Evolutionary conservation across 2,329 filamentous ascomycete genomes (phyloP), one percentile per base, ranked within the genome.

Genomic region (Plectosphaerella plurivora): DNA sequence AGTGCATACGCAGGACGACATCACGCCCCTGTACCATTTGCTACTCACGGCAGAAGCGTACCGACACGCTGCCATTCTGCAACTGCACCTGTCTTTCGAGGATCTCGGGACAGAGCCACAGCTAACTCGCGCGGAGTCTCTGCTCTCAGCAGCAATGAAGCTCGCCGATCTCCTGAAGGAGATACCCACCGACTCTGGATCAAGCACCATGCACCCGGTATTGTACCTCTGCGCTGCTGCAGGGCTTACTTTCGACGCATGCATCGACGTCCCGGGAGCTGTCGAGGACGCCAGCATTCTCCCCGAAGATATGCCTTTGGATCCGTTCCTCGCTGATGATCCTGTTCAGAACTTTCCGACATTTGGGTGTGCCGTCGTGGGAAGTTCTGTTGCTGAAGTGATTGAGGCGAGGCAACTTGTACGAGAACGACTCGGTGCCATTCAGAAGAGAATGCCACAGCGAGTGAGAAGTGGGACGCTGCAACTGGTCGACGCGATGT

Each of bases 341-440:
- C 16, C 18, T 22, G 1, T 15, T 25, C 14, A 12, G 9, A 18
- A 24, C 14, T 20, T 22, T 14, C 22, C 20, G 42, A 20, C 9
- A 8, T 22, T 8, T 24, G 5, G 18, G 42, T 10, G 7, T 22
- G 11, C 3, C 51, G 41, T 20, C 51, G 50, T 24, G 49, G 56
- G 1, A 57, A 53, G 1, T 51, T 44, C 22, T 14, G 44, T 15
- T 33, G 44, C 9, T 55, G 49, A 3, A 54, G 25, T 18, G 12
- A 52, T 48, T n/a, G 11, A 22, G 10, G 45, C 25, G 5, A 47
- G 45, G 18, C 15, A 47, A 8, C 28, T 47, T 24, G 25, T 47
- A 7, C 28, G 45, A 10, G 16, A 5, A n/a, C 25, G 45, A 7
- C 45, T 47, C 15, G 28, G 24, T 3, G 15, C 5, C 5, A n/a